Evolutionary conservation across 371 early-diverging fungal species (phyloP), one percentile per base, ranked within the genome.

Genomic region (Mortierella sp.): DNA sequence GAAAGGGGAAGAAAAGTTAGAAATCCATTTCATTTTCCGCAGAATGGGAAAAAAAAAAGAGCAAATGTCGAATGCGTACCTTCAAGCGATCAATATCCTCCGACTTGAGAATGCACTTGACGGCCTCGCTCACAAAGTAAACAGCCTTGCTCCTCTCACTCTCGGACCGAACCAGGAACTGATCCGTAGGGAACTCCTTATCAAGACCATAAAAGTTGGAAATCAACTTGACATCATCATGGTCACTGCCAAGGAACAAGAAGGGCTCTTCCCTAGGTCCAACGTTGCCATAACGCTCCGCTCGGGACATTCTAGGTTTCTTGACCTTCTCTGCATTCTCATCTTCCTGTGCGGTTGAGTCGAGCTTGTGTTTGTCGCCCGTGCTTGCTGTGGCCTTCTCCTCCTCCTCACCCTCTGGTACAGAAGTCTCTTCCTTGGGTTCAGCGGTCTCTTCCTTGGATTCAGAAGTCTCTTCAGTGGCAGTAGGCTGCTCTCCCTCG

Each of bases 131-230:
- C 14, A 93, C 94, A 75, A 95, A 88, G 81, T 96, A 96, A 7
- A 97, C 77, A 14, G 90, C 92, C 48, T 90, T 90, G 82, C 90
- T 90, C 65, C 84, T 85, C 44, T 86, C 86, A n/a, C 76, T 81
- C 59, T 91, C 91, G 9, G 92, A 90, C 18, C 98, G 93, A 16
- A 95, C 90, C 53, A 98, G 84, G 80, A 95, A 94, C 53, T 92
- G 94, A 66, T 91, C 89, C 44, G 81, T 81, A 28, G 96, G 95
- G 85, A 98, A 95, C 11, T 73, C 69, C 12, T 87, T 71, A 25
- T 82, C 81, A 48, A 98, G 74, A 14, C 91, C 93, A 76, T 93
- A 97, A 72, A 89, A 94, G 29, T 57, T 56, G 15, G 74, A 74
- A 23, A 91, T 85, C 26, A 83, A 65, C 52, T 87, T 74, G 5